Evolutionary conservation across 1,284 basidiomycete genomes (phyloP).

Genomic region (Phylloboletellus chloephorus): DNA sequence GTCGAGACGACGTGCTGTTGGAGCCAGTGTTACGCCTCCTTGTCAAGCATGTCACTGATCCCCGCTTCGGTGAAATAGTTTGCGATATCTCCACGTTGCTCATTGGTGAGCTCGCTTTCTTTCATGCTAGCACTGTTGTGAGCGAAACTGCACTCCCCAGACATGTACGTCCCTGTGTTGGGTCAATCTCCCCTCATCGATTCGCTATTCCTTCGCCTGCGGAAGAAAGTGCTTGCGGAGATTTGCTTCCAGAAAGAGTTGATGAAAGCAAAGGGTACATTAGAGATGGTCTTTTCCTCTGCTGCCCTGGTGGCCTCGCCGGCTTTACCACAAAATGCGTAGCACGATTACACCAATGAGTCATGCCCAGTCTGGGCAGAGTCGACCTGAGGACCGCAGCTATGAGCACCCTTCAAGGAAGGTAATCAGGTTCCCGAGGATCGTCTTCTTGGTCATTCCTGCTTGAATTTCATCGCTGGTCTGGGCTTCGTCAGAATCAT

Average conservation of each 20-base stretch:
- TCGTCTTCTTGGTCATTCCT: conserved; percentile 59
- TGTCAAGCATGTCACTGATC: conserved; percentile 82
- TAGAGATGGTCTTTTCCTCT: conserved; percentile 88
- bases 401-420: conserved; percentile 48
- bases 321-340: conserved; percentile 20
- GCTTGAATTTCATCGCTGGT: conserved; percentile 26
- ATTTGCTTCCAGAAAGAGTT: conserved; percentile 89
- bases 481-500: conserved; percentile 26
- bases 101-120: conserved; percentile 57
- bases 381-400: conserved; percentile 2
- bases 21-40: conserved; percentile 88
- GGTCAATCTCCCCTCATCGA: conserved; percentile 95
- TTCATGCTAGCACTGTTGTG: neutral
- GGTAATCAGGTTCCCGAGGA: conserved; percentile 62
- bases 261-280: conserved; percentile 76
- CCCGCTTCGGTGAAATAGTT: conserved; percentile 86
- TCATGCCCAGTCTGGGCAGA: neutral
- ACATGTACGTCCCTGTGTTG: conserved; percentile 87
- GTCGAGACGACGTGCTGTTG: conserved; percentile 90
- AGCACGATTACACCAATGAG: conserved; percentile 10
- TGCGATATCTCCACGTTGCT: conserved; percentile 80
- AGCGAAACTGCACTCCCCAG: conserved; percentile 37
- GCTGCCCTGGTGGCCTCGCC: conserved; percentile 38
- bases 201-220: conserved; percentile 76
- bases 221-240: conserved; percentile 81